These are phyloP conservation scores for Aeschynomene evenia DNA, from an alignment of 306 rosid genomes.

Conservation along the genomic window DNA sequence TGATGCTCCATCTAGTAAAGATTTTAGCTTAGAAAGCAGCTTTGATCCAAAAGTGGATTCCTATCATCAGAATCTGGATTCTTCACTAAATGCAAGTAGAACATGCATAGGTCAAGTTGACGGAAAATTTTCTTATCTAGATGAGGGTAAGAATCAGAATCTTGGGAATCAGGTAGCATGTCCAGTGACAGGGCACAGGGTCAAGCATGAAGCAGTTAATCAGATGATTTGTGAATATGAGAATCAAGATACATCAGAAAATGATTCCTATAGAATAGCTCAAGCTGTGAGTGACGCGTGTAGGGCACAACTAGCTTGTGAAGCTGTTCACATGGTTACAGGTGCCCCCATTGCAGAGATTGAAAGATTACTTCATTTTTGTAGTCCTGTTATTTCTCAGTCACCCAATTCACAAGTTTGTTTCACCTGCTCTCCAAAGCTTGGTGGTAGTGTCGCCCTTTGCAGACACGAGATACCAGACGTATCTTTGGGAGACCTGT, in stretches of 20 bases:
- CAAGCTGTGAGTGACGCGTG: conserved; percentile 52
- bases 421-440: conserved; percentile 41
- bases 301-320: conserved; percentile 61
- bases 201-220: conserved; percentile 33
- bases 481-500: conserved; percentile 57
- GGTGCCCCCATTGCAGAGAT: conserved; percentile 72
- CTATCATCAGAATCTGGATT: conserved; percentile 39
- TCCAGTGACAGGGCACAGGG: conserved; percentile 23
- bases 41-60: conserved; percentile 32
- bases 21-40: conserved; percentile 30
- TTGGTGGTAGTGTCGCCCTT: conserved; percentile 35
- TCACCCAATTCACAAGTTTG: conserved; percentile 37
- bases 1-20: conserved; percentile 37
- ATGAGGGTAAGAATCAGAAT: conserved; percentile 31
- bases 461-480: conserved; percentile 62
- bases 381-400: conserved; percentile 60
- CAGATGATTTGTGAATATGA: conserved; percentile 26
- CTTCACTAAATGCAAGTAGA: conserved; percentile 23
- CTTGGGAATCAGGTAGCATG: conserved; percentile 18
- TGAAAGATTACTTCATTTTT: conserved; percentile 62
- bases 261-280: conserved; percentile 42
- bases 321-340: conserved; percentile 49
- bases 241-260: conserved; percentile 34
- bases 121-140: conserved; percentile 16
- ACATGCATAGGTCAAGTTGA: conserved; percentile 23